Conservation (phyloP, 306 rosid genomes). For the Senna tora region DNA sequence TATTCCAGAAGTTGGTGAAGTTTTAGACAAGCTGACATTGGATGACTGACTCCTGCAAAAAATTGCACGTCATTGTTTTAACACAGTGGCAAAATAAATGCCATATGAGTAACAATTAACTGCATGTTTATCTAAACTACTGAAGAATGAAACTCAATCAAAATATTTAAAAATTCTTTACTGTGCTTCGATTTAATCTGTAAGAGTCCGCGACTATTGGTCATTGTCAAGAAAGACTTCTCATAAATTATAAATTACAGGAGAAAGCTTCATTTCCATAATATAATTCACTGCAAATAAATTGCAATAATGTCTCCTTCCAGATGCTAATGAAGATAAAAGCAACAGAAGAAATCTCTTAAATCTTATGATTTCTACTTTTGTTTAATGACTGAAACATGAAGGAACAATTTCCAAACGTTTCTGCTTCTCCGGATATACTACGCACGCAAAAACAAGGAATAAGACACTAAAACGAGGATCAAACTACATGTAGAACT, state of each 20-base stretch:
- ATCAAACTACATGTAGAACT: background rate
- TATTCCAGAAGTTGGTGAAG: slow-evolving; percentile 35
- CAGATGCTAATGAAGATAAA: background rate
- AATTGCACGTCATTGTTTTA: background rate
- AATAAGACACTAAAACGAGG: background rate
- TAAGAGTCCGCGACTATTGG: background rate
- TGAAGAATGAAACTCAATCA: background rate
- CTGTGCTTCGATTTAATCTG: slow-evolving; percentile 16
- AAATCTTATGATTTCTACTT: background rate
- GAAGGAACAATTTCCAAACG: background rate
- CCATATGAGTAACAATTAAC: background rate
- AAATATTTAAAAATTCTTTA: slow-evolving; percentile 21
- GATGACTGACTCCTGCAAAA: slow-evolving; percentile 54
- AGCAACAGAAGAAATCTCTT: background rate
- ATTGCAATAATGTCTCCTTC: background rate
- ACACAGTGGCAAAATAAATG: background rate
- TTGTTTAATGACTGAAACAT: background rate
- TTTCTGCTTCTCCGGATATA: background rate
- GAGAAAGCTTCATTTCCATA: background rate
- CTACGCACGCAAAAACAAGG: background rate
- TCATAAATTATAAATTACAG: background rate
- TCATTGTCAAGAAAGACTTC: slow-evolving; percentile 24
- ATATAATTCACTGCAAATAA: background rate
- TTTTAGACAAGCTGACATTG: slow-evolving; percentile 38
- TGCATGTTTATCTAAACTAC: slow-evolving; percentile 1